These are phyloP conservation scores for Reticulomyxa filosa DNA, from an alignment of 78 protist species.

Conservation along the genomic window DNA sequence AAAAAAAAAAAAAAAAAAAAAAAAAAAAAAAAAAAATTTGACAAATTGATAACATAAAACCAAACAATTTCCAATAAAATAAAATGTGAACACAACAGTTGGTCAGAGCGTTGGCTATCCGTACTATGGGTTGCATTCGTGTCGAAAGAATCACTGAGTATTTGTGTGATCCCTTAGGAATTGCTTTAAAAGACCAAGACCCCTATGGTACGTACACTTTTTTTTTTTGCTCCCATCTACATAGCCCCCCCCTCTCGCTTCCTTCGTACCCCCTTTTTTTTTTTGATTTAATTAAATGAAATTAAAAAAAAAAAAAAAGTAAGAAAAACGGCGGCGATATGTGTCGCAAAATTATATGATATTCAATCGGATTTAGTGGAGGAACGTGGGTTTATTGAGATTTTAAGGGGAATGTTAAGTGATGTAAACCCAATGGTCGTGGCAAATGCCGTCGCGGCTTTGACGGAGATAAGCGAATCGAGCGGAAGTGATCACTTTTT, in stretches of 20 bases:
- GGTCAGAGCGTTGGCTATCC: conserved; percentile 89
- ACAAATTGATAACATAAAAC: no score
- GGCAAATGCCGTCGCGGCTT: conserved; percentile 85
- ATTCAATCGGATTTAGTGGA: conserved; percentile 51
- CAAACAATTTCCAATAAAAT: no score
- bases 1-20: no score
- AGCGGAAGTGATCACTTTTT: conserved; percentile 20
- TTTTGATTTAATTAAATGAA: no score
- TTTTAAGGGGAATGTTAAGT: conserved; percentile 52
- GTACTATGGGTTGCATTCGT: conserved; percentile 98
- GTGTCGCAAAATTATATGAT: conserved; percentile 89
- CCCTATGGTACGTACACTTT: no score
- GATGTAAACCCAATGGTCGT: conserved; percentile 93
- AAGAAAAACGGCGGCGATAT: conserved; percentile 91
- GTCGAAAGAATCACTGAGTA: conserved; percentile 76
- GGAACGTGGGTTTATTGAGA: conserved; percentile 67
- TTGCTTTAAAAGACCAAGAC: not conserved
- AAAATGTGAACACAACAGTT: no score
- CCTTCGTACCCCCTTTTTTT: no score
- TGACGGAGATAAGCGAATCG: conserved; percentile 65
- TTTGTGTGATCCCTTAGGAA: conserved; percentile 49
- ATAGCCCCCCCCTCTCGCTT: no score
- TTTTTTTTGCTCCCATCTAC: no score
- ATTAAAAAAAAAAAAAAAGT: no score
- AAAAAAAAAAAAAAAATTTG: no score